Evolutionary conservation across 2,329 filamentous ascomycete genomes (phyloP).

Genomic region (Pestalotiopsis fici): DNA sequence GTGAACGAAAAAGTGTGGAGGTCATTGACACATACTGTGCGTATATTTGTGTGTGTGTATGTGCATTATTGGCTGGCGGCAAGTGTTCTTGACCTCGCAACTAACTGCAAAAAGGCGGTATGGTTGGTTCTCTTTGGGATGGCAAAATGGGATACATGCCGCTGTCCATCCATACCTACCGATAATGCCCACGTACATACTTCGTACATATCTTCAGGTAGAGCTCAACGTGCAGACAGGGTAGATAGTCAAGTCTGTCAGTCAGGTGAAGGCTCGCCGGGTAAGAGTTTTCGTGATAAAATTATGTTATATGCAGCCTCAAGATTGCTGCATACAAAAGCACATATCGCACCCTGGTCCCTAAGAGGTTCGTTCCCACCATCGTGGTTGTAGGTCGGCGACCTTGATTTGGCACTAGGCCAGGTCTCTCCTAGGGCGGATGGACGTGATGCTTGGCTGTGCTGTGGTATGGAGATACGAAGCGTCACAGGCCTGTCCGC

Average conservation of each 20-base stretch:
- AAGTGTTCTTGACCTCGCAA: background rate
- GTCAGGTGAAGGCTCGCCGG: background rate
- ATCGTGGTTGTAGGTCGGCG: constrained; percentile 3
- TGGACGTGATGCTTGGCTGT: background rate
- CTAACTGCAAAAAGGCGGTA: background rate
- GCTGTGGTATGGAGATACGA: background rate
- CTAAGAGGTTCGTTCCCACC: background rate
- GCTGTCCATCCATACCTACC: background rate
- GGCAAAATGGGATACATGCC: background rate
- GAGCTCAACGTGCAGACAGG: background rate
- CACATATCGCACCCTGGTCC: background rate
- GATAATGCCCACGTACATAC: background rate
- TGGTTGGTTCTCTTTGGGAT: background rate
- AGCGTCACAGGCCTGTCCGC: background rate
- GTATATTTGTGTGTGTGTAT: no score
- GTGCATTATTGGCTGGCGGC: background rate
- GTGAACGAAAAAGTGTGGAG: background rate
- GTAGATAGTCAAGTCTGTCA: background rate
- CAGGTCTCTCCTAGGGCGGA: background rate
- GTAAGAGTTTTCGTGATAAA: constrained; percentile 7
- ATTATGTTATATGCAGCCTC: constrained; percentile 5
- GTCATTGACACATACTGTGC: background rate
- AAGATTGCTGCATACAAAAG: constrained; percentile 1
- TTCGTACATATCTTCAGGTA: background rate
- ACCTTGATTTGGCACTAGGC: constrained; percentile 1